Evolutionary conservation across 2,329 filamentous ascomycete genomes (phyloP).

Genomic region (Cercospora zeae-maydis): DNA sequence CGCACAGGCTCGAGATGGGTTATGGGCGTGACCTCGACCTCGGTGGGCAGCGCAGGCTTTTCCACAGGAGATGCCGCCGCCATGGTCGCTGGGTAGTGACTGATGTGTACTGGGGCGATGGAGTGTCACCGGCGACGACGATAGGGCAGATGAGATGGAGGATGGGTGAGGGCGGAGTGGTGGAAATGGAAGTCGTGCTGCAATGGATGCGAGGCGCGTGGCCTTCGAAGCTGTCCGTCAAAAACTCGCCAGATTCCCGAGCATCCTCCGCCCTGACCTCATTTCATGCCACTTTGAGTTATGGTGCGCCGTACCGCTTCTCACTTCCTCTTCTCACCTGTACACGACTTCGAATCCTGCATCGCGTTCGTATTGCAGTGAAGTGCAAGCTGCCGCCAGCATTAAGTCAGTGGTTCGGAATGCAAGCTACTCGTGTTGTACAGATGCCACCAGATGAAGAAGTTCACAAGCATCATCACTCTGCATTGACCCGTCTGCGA

Average conservation of each 20-base stretch:
- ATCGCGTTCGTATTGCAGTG: too few species aligned
- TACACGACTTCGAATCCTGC: too few species aligned
- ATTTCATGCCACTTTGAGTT: not conserved
- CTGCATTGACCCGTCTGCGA: too few species aligned
- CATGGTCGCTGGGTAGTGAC: slow-evolving; percentile 4
- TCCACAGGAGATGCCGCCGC: slow-evolving; percentile 26
- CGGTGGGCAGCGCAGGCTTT: slow-evolving; percentile 28
- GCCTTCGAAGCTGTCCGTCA: not conserved
- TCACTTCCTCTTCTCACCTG: too few species aligned
- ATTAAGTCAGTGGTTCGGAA: too few species aligned
- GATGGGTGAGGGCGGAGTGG: not conserved
- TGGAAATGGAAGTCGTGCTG: not conserved
- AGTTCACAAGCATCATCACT: too few species aligned
- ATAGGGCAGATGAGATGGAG: not conserved
- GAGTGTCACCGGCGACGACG: not conserved
- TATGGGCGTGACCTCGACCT: slow-evolving; percentile 23
- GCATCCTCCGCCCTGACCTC: not conserved
- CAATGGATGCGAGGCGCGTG: not conserved
- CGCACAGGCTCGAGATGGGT: slow-evolving; percentile 25
- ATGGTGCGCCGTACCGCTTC: not conserved
- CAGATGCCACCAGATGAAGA: too few species aligned
- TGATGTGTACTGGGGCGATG: not conserved
- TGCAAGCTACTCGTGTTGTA: too few species aligned
- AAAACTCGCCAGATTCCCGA: not conserved
- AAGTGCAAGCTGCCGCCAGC: too few species aligned